Conservation (phyloP, 2,329 filamentous ascomycete genomes). For the Sarocladiaceae sp. region DNA sequence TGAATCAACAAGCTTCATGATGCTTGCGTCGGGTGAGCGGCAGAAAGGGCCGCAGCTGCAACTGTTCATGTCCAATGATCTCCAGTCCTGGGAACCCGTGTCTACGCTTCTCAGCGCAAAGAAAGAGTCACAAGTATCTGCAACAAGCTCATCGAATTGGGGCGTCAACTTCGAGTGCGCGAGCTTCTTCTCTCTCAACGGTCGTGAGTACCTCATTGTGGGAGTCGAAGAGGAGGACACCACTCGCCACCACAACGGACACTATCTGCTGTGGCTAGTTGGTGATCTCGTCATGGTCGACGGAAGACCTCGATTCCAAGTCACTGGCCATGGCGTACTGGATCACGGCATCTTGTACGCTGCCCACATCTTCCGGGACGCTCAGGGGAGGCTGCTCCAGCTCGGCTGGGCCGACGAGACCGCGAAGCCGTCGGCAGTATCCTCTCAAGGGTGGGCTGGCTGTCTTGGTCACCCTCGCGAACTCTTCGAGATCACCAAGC, state of each 20-base stretch:
- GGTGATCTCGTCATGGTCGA: slow-evolving; percentile 8
- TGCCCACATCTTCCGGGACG: slow-evolving; percentile 17
- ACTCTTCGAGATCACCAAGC: slow-evolving; percentile 9
- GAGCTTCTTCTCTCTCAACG: slow-evolving; percentile 12
- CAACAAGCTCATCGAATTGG: slow-evolving; percentile 7
- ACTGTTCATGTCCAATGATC: slow-evolving; percentile 16
- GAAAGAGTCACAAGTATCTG: slow-evolving; percentile 9
- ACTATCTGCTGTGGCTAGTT: slow-evolving; percentile 13
- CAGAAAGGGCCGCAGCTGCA: slow-evolving; percentile 15
- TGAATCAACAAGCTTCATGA: slow-evolving; percentile 28
- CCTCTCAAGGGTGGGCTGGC: slow-evolving; percentile 14
- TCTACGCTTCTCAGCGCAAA: slow-evolving; percentile 12
- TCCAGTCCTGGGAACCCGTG: slow-evolving; percentile 16
- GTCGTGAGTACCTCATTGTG: slow-evolving; percentile 13
- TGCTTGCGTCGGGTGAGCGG: slow-evolving; percentile 28
- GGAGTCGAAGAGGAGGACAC: slow-evolving; percentile 14
- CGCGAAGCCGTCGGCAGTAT: slow-evolving; percentile 11
- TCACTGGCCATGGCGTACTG: slow-evolving; percentile 12
- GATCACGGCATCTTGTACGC: slow-evolving; percentile 19
- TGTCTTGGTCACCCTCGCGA: slow-evolving; percentile 14
- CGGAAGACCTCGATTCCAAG: slow-evolving; percentile 10
- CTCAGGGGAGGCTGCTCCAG: slow-evolving; percentile 12
- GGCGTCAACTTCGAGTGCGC: slow-evolving; percentile 16
- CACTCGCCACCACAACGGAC: slow-evolving; percentile 12
- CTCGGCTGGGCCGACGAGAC: slow-evolving; percentile 16